Base-by-base conservation (phyloP, 768 basidiomycete genomes). In the Pisolithus orientalis region DNA sequence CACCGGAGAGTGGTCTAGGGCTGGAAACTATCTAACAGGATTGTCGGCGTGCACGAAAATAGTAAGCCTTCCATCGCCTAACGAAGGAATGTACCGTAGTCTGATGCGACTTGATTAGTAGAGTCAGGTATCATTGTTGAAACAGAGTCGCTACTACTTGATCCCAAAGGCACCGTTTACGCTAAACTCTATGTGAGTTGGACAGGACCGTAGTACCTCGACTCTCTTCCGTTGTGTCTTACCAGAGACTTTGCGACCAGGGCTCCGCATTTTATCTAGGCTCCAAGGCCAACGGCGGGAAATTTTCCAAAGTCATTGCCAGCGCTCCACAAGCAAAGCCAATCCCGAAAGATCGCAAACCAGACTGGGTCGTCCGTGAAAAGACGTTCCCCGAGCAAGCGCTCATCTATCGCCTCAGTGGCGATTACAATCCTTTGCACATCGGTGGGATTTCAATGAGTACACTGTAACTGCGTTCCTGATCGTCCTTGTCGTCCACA, bases 351-450 rank as follows among this genome's bases (percentile, higher is more conserved):
- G 79, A 78, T 69, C 76, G 78, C 49, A 74, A 76, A 49, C 76
- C 87, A 1, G 79, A 85, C 63, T 80, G 78, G 71, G 73, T 80
- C 14, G 70, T 85, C 52, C 70, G 71, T 40, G 85, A 89, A 45
- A 73, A 81, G 64, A 84, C 83, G 0, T 76, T 78, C 1, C 72
- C 78, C 5, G 82, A 84, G 49, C 86, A 88, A 64, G 87, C 87
- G 1, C 65, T 84, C 44, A 55, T 84, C 49, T 89, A 84, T 72
- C 81, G 87, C 21, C 77, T 90, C 16, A 85, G 82, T 39, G 87
- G 87, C 9, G 87, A 89, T 64, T 90, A 87, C 65, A 88, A 89
- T 64, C 84, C 87, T 6, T 74, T 89, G 2, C 87, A 90, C 63
- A 81, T 86, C 47, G 85, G 84, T 85, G 49, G 13, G 73, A 53